Base-by-base conservation (phyloP, 2,329 filamentous ascomycete species). In the Aspergillus hiratsukae region DNA sequence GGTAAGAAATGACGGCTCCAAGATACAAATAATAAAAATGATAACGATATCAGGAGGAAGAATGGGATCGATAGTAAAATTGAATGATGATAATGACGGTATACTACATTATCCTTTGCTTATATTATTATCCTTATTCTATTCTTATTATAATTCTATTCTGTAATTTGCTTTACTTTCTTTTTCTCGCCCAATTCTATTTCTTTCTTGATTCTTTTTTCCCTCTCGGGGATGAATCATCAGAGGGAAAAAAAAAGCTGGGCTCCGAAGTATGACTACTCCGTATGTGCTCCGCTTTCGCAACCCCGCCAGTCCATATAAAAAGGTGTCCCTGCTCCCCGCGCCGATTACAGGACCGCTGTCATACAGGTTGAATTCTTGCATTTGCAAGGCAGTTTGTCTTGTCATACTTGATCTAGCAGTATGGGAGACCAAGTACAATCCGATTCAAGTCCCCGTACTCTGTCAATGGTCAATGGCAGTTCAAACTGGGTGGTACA, bases 401-500 rank as follows among this genome's bases (percentile, higher is more conserved):
- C 50, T 45, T 55, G 46, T 43, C 14, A n/a, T 48, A 46, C 40
- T 45, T 45, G 55, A 40, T 11, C 17, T 25, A 43, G 29, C 57
- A 63, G 56, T 23, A 66, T 66, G 64, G 61, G 62, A 50, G 48
- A 43, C 45, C 53, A 49, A 46, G 17, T 58, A 29, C 56, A 57
- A 29, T 53, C 56, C 46, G 54, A 60, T 41, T 41, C 54, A 19
- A 58, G 59, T 49, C 43, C 21, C 2, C 23, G 17, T 23, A 48
- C 55, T n/a, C 50, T 58, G n/a, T 53, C 55, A 28, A 52, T 57
- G 31, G 48, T 57, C 55, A 63, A 61, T 56, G 51, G 53, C 55
- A 58, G 51, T 52, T 48, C 48, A 45, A 77, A 79, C 61, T 96
- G 91, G 92, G 82, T 96, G 29, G 89, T 97, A 51, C 91, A 96